Conservation (phyloP, 1,139 yeast species). For the Saccharomyces hybrid region DNA sequence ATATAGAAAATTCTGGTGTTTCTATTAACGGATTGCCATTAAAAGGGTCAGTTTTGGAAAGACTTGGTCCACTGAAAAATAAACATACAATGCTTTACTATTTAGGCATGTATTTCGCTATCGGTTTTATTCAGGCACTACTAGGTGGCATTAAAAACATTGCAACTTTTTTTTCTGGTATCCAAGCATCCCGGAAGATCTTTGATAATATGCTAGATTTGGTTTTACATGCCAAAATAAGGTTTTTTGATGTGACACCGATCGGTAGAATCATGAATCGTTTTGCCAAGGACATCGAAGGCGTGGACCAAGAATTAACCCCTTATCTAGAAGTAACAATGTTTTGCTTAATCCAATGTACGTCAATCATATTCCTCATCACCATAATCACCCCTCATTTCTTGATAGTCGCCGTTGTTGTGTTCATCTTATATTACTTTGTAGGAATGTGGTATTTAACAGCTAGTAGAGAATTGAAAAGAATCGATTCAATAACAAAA, state of each 20-base stretch:
- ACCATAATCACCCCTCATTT: constrained; percentile 11
- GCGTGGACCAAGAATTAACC: constrained; percentile 48
- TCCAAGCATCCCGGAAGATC: constrained; percentile 9
- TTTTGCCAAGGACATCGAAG: constrained; percentile 56
- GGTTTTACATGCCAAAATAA: constrained; percentile 49
- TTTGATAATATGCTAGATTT: constrained; percentile 17
- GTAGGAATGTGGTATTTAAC: constrained; percentile 9
- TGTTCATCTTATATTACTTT: constrained; percentile 7
- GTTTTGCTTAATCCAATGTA: constrained; percentile 2
- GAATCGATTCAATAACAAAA: constrained; percentile 63
- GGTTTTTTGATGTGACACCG: constrained; percentile 54
- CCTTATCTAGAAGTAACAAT: constrained; percentile 7
- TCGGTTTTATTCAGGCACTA: constrained; percentile 6
- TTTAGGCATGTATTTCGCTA: constrained; percentile 29
- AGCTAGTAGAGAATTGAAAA: constrained; percentile 41
- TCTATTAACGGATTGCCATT: background rate
- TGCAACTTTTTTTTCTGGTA: constrained; percentile 6
- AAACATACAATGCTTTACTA: constrained; percentile 2
- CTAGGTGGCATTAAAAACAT: constrained; percentile 5
- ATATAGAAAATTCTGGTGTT: background rate
- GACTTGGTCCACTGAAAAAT: background rate
- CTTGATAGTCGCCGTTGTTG: constrained; percentile 2
- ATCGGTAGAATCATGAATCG: constrained; percentile 53
- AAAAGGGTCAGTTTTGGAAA: background rate
- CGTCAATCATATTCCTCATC: constrained; percentile 9